Evolutionary conservation across 306 rosid species (phyloP).

Genomic region (Carpinus viminea): DNA sequence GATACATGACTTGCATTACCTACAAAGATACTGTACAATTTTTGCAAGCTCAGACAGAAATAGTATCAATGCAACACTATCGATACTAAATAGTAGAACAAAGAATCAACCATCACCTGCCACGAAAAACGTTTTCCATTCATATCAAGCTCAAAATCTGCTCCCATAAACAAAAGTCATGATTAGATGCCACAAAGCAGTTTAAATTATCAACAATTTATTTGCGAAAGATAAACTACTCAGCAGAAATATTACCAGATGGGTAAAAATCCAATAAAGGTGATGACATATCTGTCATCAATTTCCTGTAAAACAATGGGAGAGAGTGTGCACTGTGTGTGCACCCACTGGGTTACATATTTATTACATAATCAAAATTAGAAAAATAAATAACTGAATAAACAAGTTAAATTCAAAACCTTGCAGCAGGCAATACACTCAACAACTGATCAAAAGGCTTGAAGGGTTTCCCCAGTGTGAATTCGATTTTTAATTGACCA

Average conservation of each 20-base stretch:
- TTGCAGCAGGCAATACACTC: constrained; percentile 36
- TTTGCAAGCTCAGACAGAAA: not conserved
- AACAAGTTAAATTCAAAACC: constrained; percentile 15
- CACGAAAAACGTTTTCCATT: constrained; percentile 31
- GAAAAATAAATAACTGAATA: not conserved
- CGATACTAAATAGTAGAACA: not conserved
- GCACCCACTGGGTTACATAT: constrained; percentile 7
- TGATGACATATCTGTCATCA: constrained; percentile 30
- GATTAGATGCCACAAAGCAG: constrained; percentile 7
- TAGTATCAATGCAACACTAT: not conserved
- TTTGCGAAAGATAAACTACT: constrained; percentile 1
- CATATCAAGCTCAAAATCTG: constrained; percentile 35
- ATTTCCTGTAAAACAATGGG: constrained; percentile 28
- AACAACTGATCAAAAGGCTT: constrained; percentile 38
- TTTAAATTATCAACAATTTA: not conserved
- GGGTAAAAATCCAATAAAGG: constrained; percentile 31
- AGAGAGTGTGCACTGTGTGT: constrained; percentile 35
- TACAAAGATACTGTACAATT: not conserved
- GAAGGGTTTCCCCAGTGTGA: constrained; percentile 30
- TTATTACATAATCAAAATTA: not conserved
- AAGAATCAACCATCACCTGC: constrained; percentile 24
- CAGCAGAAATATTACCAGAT: constrained; percentile 11
- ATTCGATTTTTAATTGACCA: constrained; percentile 7
- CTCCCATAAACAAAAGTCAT: not conserved
- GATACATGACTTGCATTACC: not conserved